phyloP scores from a whole-genome alignment of 2,329 filamentous ascomycete genomes.

The Aspergillus fischeri region DNA sequence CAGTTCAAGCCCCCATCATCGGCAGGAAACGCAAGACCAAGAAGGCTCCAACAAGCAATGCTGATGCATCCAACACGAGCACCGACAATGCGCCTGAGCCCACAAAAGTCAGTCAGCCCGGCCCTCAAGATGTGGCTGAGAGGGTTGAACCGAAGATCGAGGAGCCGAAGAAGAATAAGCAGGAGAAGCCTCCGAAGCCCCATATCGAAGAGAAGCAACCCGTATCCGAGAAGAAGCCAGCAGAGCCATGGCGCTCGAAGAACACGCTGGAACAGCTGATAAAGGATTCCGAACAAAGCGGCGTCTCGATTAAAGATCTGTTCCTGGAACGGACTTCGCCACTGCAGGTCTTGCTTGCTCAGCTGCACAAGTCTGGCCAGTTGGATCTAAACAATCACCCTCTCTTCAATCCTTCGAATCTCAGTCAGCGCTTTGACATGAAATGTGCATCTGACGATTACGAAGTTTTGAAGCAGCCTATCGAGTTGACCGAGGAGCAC shows the following conservation, averaged over 20 bases:
- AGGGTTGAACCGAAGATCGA: constrained; percentile 23
- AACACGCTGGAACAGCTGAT: constrained; percentile 40
- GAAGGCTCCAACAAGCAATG: constrained; percentile 34
- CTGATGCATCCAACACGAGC: constrained; percentile 13
- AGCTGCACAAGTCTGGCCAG: constrained; percentile 35
- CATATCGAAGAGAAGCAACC: constrained; percentile 18
- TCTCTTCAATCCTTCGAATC: constrained; percentile 39
- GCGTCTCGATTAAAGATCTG: constrained; percentile 36
- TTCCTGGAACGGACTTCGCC: constrained; percentile 37
- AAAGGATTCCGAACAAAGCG: constrained; percentile 35
- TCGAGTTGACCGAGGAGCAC: constrained; percentile 41
- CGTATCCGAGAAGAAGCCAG: constrained; percentile 13
- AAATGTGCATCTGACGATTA: constrained; percentile 40
- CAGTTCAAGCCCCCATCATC: constrained; percentile 58
- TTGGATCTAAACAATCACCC: constrained; percentile 37
- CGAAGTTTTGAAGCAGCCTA: constrained; percentile 35
- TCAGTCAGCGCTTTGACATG: constrained; percentile 41
- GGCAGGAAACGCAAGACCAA: constrained; percentile 59
- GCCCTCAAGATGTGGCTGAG: constrained; percentile 9
- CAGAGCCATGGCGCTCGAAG: constrained; percentile 35
- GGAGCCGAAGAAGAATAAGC: constrained; percentile 19
- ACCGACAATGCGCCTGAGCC: constrained; percentile 12
- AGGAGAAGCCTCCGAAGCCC: constrained; percentile 18
- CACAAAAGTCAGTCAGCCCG: constrained; percentile 14
- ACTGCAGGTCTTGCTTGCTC: constrained; percentile 35